Conservation (phyloP, 2,329 filamentous ascomycete genomes). For the Gnomoniopsis sp. region DNA sequence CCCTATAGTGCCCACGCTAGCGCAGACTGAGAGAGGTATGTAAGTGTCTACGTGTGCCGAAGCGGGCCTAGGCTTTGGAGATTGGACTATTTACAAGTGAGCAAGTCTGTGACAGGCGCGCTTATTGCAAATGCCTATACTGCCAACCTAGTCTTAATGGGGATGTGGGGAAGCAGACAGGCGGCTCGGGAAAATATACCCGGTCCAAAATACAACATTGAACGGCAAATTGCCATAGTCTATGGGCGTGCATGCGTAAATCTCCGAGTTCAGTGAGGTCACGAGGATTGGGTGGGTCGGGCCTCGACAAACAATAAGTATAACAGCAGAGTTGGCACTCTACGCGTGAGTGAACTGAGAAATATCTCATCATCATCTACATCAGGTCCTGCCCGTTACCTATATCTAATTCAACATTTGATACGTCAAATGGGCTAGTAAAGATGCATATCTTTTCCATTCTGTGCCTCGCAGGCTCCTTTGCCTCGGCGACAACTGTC, state of each 20-base stretch:
- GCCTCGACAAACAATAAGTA: neutral
- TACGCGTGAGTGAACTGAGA: neutral
- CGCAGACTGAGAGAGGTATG: too few species aligned
- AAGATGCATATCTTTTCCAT: neutral
- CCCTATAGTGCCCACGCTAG: too few species aligned
- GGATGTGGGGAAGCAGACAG: neutral
- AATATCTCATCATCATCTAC: neutral
- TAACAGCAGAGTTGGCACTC: neutral
- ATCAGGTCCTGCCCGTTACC: neutral
- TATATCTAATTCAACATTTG: too few species aligned
- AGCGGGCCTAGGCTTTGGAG: neutral
- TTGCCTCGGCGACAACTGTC: slow-evolving; percentile 13
- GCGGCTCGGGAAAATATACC: neutral
- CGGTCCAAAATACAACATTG: neutral
- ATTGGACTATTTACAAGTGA: neutral
- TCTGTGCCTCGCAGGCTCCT: slow-evolving; percentile 4
- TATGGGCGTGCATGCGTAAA: neutral
- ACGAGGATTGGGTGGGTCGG: neutral
- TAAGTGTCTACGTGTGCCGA: too few species aligned
- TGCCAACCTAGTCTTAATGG: neutral
- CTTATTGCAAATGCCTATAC: neutral
- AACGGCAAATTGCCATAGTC: neutral
- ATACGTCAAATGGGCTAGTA: neutral
- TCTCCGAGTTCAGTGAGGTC: neutral
- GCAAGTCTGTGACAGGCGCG: neutral